Percentiles rank a stretch among this genome's conserved stretches.
Conservation (phyloP, 257 asterid species). For the Solanum virginianum region DNA sequence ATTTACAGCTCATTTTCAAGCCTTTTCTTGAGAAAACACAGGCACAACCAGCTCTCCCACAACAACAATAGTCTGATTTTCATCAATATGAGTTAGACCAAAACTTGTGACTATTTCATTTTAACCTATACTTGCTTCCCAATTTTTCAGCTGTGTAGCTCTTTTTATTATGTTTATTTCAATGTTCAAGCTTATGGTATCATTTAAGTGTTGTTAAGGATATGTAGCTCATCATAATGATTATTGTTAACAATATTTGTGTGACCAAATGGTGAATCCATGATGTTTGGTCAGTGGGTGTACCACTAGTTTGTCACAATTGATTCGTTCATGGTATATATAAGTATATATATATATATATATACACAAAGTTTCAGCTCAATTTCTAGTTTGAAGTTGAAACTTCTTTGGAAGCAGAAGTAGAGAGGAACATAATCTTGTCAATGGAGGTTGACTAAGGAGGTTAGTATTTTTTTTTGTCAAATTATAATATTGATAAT, state of each 20-base stretch:
- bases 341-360: too few relatives aligned
- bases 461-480: neutral
- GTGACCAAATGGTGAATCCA: neutral
- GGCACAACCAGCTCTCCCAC: too few relatives aligned
- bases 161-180: too few relatives aligned
- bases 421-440: neutral
- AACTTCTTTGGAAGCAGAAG: neutral
- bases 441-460: neutral
- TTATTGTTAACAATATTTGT: neutral
- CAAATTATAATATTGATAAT: neutral
- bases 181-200: too few relatives aligned
- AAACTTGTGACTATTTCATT: too few relatives aligned
- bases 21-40: too few relatives aligned
- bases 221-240: neutral
- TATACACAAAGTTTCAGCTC: neutral
- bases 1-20: too few relatives aligned
- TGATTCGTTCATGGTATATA: neutral
- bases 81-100: too few relatives aligned
- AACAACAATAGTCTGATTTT: too few relatives aligned
- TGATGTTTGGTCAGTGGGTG: neutral
- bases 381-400: neutral
- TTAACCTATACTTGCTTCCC: too few relatives aligned
- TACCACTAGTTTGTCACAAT: neutral
- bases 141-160: too few relatives aligned
- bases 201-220: neutral